Base-by-base conservation (phyloP, 2,329 filamentous ascomycete genomes). In the Colletotrichum echinochloae region DNA sequence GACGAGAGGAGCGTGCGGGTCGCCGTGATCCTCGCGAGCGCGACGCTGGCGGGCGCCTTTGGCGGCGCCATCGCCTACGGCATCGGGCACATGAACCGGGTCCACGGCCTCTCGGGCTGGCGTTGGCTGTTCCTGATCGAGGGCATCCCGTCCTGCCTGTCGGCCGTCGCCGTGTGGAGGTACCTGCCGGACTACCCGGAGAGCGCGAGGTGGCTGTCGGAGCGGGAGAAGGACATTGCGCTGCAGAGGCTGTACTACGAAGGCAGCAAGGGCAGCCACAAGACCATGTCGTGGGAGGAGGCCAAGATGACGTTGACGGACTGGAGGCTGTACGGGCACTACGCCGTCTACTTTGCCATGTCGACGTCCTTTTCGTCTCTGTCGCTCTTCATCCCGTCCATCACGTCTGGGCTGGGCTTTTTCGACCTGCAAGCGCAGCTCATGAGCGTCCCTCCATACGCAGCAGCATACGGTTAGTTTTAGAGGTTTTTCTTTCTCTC, bases 241-340 rank as follows among this genome's bases (percentile, higher is more conserved):
- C 73, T 80, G 4, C 78, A 77, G 23, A 80, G 86, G 2, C 74
- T 88, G n/a, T 77, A 77, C 39, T 74, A 83, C 41, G 84, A 87
- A 71, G 85, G 85, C 44, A 83, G 83, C 74, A 84, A 86, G 73
- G 89, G 89, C 80, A 81, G 84, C 1, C 89, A 93, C 73, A 86
- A 89, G 18, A 85, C 83, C 72, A 87, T 90, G 75, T 91, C 87
- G 1, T 89, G 92, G 79, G 83, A 81, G 30, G 92, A 95, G 73
- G 92, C 90, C 82, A 92, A 89, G 75, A 86, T 89, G 26, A 93
- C 90, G 73, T 82, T 90, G 5, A 90, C 88, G 69, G 91, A 90
- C 74, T 87, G 90, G 79, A 87, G 87, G 1, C 84, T 94, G 68
- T 94, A 94, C 74, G 90, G 90, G 1, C 85, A 90, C 66, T 92